Evolutionary conservation across 2,329 filamentous ascomycete species (phyloP), one percentile per base, ranked within the genome.

Genomic region (Xylariaceae sp.): DNA sequence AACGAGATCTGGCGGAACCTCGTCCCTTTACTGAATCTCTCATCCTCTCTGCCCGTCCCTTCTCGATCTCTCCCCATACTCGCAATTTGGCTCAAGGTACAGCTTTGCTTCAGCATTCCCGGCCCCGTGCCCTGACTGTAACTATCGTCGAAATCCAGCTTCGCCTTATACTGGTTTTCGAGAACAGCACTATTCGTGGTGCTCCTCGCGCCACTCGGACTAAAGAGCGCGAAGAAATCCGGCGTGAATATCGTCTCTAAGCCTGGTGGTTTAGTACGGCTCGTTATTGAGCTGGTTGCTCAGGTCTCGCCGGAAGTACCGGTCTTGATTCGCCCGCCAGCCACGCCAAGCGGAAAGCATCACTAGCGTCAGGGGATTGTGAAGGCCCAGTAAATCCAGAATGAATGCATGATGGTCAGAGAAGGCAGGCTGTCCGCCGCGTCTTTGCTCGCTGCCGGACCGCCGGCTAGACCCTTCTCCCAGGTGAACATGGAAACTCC

Each of bases 401-500:
- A 79, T 4, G 73, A 71, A 8, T 71, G 69, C 54, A 77, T 76
- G 8, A 79, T 70, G 1, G 74, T 67, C 4, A 69, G 66, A 6
- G 68, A 64, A 0, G 69, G 67, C 44, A 69, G 69, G 14, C 57
- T 65, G 6, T 65, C 55, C 2, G 56, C 46, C 2, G 68, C 66
- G 48, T 76, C 74, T 24, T 73, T 64, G n/a, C 71, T 66, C 1
- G 67, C 67, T 1, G 72, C 73, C n/a, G 61, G 61, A 44, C 70
- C 69, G 16, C 56, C 63, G 6, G 67, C 64, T 4, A 68, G 70
- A 2, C 67, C 67, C 11, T 56, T 61, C 51, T 69, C 41, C 75
- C 76, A 79, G 64, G 79, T 74, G 59, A 80, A 80, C 74, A 80
- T 78, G 43, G 75, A 76, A 68, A 78, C 77, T 45, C 77, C 78